Base-by-base conservation (phyloP, 1,139 yeast species). In the Wickerhamomyces sp. region DNA sequence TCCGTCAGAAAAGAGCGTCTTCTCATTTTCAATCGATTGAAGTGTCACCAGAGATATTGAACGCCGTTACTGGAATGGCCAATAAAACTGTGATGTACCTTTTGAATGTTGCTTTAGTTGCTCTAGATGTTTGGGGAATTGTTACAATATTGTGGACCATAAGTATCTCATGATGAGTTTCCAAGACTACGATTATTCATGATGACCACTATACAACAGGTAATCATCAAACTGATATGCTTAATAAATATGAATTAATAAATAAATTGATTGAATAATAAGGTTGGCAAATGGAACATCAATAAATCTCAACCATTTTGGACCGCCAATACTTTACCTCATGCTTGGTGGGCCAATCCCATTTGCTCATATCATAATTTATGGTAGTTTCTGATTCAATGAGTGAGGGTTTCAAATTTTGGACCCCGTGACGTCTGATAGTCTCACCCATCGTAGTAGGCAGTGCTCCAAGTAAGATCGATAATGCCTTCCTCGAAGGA, bases 401-500 rank as follows among this genome's bases (percentile, higher is more conserved):
- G 34, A 51, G 58, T 33, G 45, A 41, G 18, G 42, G 40, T 14
- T 42, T 31, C 11, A 57, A 33, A 39, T 52, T 42, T 41, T 62
- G 62, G 34, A 63, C 61, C 13, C 67, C 68, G 55, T 76, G 80
- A 37, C 55, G 52, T 37, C 75, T 63, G 48, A 74, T 71, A 46
- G 62, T 48, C 47, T 59, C 45, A 66, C 70, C 63, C 63, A 69
- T 47, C 61, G 76, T 49, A 34, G 51, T n/a, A 69, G 82, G 56
- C 7, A 78, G 60, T 7, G 65, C 59, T 6, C 50, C 58, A 27
- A 76, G 59, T 10, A 75, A 55, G 43, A 64, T 49, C 33, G 67
- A 51, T 33, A 79, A 63, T 1, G 78, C 65, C 10, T 53, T 53
- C n/a, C 57, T 55, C 27, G 65, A 60, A 0, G 91, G 84, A 2